Evolutionary conservation across 129 eudicot species (phyloP).

Genomic region (Centaurea solstitialis): DNA sequence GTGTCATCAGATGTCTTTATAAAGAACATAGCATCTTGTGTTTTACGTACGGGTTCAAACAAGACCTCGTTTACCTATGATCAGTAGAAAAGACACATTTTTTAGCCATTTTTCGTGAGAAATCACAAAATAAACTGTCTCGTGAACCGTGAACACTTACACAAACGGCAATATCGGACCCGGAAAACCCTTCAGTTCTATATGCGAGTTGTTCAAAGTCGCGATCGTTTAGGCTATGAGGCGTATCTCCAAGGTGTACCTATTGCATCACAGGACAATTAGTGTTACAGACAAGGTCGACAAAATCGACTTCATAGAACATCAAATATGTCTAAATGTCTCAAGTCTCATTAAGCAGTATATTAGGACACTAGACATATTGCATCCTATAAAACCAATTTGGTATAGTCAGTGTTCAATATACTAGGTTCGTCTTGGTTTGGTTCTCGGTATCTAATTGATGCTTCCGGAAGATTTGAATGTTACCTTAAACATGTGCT

Average conservation of each 20-base stretch:
- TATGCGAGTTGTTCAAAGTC: constrained; percentile 55
- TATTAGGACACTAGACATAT: too few species aligned
- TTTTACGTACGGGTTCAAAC: constrained; percentile 66
- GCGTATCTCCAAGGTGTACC: constrained; percentile 69
- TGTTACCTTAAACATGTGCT: constrained; percentile 66
- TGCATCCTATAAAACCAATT: not conserved
- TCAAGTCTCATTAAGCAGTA: too few species aligned
- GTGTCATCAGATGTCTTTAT: constrained; percentile 30
- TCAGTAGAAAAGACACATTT: not conserved
- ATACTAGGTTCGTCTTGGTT: not conserved
- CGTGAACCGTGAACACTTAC: constrained; percentile 32
- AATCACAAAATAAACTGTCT: not conserved
- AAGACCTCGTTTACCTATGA: constrained; percentile 58
- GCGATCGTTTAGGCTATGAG: constrained; percentile 49
- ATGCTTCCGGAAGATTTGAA: not conserved
- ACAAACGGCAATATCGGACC: constrained; percentile 69
- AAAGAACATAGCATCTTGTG: constrained; percentile 61
- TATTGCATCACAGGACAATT: constrained; percentile 14
- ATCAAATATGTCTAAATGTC: not conserved
- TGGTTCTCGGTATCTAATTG: not conserved
- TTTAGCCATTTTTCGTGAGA: not conserved
- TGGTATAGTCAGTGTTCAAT: not conserved
- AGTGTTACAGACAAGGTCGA: too few species aligned
- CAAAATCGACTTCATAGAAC: not conserved
- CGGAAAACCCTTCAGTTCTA: constrained; percentile 61